These are phyloP conservation scores for Murraya paniculata DNA, from an alignment of 345 rosid genomes.

Conservation along the genomic window DNA sequence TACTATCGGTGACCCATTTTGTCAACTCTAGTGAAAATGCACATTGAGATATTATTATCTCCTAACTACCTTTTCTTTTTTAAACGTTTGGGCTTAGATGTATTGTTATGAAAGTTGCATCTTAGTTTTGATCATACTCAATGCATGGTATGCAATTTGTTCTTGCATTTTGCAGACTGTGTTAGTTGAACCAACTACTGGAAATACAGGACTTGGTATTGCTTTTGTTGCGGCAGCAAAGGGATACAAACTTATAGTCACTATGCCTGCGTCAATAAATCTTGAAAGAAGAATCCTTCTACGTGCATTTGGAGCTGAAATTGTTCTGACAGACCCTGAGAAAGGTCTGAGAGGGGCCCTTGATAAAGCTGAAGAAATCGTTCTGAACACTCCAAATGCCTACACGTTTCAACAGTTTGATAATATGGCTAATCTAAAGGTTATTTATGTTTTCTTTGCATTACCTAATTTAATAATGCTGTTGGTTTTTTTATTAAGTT, in stretches of 20 bases:
- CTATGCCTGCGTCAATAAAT: slow-evolving; percentile 90
- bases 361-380: slow-evolving; percentile 83
- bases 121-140: background rate
- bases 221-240: slow-evolving; percentile 89
- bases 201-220: slow-evolving; percentile 87
- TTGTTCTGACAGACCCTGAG: slow-evolving; percentile 78
- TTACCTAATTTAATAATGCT: background rate
- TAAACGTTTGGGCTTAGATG: background rate
- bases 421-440: slow-evolving; percentile 72
- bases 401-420: slow-evolving; percentile 85
- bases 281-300: slow-evolving; percentile 80
- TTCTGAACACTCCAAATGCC: slow-evolving; percentile 57
- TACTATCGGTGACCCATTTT: too few species aligned
- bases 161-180: slow-evolving; percentile 48
- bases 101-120: background rate
- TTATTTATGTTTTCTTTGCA: slow-evolving; percentile 13
- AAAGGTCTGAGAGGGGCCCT: slow-evolving; percentile 87
- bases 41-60: background rate
- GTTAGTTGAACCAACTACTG: slow-evolving; percentile 81
- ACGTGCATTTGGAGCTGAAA: slow-evolving; percentile 86
- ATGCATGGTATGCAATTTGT: background rate
- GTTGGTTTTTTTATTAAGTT: background rate
- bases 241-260: slow-evolving; percentile 77
- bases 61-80: background rate
- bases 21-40: background rate